These are phyloP conservation scores for Phaeomoniella chlamydospora DNA, from an alignment of 2,329 filamentous ascomycete genomes.

Conservation along the genomic window DNA sequence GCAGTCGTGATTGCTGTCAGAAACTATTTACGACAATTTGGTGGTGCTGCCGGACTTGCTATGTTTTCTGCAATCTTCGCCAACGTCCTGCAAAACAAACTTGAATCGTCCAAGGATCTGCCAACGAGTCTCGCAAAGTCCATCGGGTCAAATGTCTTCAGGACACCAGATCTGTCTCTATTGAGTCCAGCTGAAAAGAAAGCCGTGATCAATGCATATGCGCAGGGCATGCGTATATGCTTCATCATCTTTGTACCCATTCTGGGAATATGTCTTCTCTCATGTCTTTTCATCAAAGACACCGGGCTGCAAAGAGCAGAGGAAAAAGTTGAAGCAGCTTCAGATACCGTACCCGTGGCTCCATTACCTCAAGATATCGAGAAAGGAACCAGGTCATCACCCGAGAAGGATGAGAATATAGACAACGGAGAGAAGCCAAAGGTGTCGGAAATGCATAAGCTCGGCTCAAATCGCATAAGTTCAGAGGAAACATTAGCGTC, in stretches of 20 bases:
- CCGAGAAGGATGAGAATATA: no score
- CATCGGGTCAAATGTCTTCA: not conserved
- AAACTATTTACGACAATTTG: slow-evolving; percentile 47
- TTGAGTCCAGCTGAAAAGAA: slow-evolving; percentile 20
- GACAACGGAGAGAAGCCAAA: no score
- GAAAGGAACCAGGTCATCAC: no score
- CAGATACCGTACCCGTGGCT: not conserved
- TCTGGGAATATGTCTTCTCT: slow-evolving; percentile 34
- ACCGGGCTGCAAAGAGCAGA: slow-evolving; percentile 22
- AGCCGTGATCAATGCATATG: slow-evolving; percentile 35
- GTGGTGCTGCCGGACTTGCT: slow-evolving; percentile 43
- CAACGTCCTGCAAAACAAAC: slow-evolving; percentile 1
- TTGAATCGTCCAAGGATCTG: not conserved
- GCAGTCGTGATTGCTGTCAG: slow-evolving; percentile 48
- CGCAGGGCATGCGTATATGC: slow-evolving; percentile 37
- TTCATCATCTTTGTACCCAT: slow-evolving; percentile 43
- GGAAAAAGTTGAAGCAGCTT: not conserved
- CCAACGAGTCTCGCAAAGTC: not conserved
- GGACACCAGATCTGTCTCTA: slow-evolving; percentile 2
- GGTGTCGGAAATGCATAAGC: no score
- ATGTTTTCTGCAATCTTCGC: slow-evolving; percentile 37
- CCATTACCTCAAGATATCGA: not conserved
- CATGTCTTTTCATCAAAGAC: slow-evolving; percentile 38
- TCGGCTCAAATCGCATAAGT: no score
- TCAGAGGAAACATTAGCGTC: no score